Base-by-base conservation (phyloP, 2,329 filamentous ascomycete genomes). In the Hypoxylon sp. region DNA sequence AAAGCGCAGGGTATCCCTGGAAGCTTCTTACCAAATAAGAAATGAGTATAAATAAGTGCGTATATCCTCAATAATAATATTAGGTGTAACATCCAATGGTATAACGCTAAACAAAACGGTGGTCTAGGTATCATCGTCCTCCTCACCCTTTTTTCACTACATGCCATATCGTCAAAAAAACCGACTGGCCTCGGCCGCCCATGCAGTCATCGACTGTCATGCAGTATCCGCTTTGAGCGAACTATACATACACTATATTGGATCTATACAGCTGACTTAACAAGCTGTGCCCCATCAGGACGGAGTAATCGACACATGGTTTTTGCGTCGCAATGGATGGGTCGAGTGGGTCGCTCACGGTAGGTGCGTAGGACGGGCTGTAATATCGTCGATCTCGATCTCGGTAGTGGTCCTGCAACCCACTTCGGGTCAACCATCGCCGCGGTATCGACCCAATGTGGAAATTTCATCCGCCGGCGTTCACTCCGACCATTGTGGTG, bases 301-400 rank as follows among this genome's bases (percentile, higher is more conserved):
- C n/a, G n/a, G n/a, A n/a, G n/a, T n/a, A n/a, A n/a, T n/a, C n/a
- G n/a, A n/a, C n/a, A n/a, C n/a, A n/a, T n/a, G n/a, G n/a, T n/a
- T n/a, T n/a, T n/a, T n/a, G n/a, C n/a, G n/a, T n/a, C n/a, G n/a
- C n/a, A n/a, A n/a, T n/a, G n/a, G n/a, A n/a, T n/a, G n/a, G n/a
- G n/a, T n/a, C n/a, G n/a, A n/a, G n/a, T n/a, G n/a, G n/a, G n/a
- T 17, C n/a, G 9, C 21, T 21, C 9, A 19, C n/a, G 38, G 38
- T 21, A 43, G n/a, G 38, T 43, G 38, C 3, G 38, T 11, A 10
- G 17, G 17, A 21, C 21, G n/a, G 19, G 23, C 19, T 4, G n/a
- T 5, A 21, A 6, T 56, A 17, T 61, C 49, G 43, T 25, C 50
- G 34, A 56, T 62, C 59, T 62, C 59, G 50, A 62, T 62, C 59